Conservation (phyloP, 2,329 filamentous ascomycete genomes). For the Trichoderma sp. region DNA sequence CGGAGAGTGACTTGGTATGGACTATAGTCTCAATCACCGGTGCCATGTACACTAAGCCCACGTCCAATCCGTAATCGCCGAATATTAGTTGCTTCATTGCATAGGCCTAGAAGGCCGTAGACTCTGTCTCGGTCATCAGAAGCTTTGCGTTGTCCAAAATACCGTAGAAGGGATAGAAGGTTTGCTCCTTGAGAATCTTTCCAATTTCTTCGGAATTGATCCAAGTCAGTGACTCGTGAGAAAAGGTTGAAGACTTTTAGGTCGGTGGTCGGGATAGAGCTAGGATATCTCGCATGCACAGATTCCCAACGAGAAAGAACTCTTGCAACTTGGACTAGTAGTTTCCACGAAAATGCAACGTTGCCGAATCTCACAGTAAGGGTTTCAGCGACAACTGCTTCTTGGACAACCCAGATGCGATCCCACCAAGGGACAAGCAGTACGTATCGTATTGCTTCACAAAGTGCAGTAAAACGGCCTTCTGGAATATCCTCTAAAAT, state of each 20-base stretch:
- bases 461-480: neutral
- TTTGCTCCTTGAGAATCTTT: neutral
- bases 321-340: neutral
- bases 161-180: neutral
- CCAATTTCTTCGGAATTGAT: neutral
- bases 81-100: neutral
- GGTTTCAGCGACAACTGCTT: neutral
- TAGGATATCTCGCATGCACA: neutral
- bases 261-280: neutral
- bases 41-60: too few species aligned
- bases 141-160: neutral
- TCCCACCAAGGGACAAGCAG: neutral
- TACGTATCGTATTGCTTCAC: neutral
- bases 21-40: too few species aligned
- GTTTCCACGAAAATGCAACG: neutral
- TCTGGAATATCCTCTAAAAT: neutral
- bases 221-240: neutral
- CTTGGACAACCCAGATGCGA: neutral
- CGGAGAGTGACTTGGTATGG: too few species aligned
- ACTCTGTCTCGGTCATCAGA: neutral
- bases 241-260: neutral
- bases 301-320: neutral
- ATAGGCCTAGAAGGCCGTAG: neutral
- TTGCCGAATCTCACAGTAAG: neutral
- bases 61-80: neutral